These are phyloP conservation scores for Calonectria pseudoturangicola DNA, from an alignment of 2,329 filamentous ascomycete genomes.

Conservation along the genomic window DNA sequence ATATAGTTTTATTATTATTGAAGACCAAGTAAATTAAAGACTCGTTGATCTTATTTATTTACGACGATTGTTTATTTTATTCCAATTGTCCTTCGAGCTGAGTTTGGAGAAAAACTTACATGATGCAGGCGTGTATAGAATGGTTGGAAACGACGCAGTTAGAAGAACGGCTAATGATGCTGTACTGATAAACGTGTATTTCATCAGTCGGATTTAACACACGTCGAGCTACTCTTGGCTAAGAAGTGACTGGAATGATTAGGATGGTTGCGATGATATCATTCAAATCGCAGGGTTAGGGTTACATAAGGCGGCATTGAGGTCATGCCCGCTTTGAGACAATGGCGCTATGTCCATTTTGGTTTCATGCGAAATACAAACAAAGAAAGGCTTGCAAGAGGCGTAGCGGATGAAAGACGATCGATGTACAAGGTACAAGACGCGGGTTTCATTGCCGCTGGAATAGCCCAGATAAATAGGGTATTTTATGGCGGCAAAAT, in stretches of 20 bases:
- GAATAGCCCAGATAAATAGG: not conserved
- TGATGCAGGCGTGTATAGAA: too few species aligned
- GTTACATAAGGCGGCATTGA: slow-evolving; percentile 11
- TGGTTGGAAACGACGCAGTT: not conserved
- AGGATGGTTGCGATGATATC: too few species aligned
- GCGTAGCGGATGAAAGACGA: not conserved
- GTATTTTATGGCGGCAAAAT: not conserved
- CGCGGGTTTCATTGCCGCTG: not conserved
- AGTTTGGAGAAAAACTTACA: not conserved
- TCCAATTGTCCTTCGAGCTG: too few species aligned
- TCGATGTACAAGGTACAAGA: not conserved
- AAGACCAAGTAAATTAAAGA: too few species aligned
- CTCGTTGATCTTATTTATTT: not conserved
- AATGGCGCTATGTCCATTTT: slow-evolving; percentile 19
- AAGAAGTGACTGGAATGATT: not conserved
- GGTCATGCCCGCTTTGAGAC: not conserved
- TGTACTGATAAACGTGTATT: too few species aligned
- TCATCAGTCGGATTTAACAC: not conserved
- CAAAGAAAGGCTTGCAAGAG: not conserved
- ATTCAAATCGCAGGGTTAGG: slow-evolving; percentile 15
- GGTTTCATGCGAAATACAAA: slow-evolving; percentile 11
- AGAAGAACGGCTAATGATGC: too few species aligned
- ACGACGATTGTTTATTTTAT: not conserved
- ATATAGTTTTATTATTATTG: too few species aligned
- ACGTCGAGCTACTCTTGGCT: not conserved